Percentiles rank a stretch among this genome's conserved stretches.
Conservation (phyloP, 1,139 yeast species). For the Geotrichum histeridarum region DNA sequence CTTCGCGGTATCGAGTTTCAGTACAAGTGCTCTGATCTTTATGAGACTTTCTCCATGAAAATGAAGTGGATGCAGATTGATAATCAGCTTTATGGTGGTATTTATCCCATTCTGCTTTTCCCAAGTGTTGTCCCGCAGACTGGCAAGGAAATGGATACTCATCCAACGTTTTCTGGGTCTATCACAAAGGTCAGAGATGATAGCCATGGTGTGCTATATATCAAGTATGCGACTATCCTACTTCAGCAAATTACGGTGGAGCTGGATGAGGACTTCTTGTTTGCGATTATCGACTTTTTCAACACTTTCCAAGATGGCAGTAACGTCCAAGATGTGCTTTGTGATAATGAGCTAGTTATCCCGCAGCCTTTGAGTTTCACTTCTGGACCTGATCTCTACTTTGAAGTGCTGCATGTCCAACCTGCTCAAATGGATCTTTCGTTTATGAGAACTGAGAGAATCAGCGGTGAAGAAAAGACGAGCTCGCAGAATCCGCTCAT, state of each 20-base stretch:
- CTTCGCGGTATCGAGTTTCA: constrained; percentile 74
- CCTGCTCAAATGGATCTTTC: constrained; percentile 86
- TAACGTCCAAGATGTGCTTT: constrained; percentile 51
- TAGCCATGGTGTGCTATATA: constrained; percentile 80
- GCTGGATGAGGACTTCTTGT: constrained; percentile 87
- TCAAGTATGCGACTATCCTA: constrained; percentile 84
- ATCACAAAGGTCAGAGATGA: constrained; percentile 81
- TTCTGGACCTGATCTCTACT: constrained; percentile 70
- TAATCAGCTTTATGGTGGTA: constrained; percentile 83
- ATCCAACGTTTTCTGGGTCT: constrained; percentile 86
- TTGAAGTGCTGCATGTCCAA: constrained; percentile 88
- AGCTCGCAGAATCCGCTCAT: constrained; percentile 51
- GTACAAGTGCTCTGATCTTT: constrained; percentile 77
- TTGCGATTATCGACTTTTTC: constrained; percentile 74
- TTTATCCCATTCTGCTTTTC: constrained; percentile 82
- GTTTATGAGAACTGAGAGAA: constrained; percentile 83
- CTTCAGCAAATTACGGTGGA: constrained; percentile 90
- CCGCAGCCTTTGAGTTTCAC: constrained; percentile 67
- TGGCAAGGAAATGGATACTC: constrained; percentile 75
- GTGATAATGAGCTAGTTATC: constrained; percentile 57
- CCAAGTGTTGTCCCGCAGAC: constrained; percentile 89
- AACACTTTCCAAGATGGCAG: constrained; percentile 43
- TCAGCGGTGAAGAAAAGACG: constrained; percentile 56
- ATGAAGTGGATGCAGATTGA: constrained; percentile 94
- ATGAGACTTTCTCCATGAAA: constrained; percentile 74